These are phyloP conservation scores for Phytophthora hybrid DNA, from an alignment of 352 stramenopile species.

Conservation along the genomic window DNA sequence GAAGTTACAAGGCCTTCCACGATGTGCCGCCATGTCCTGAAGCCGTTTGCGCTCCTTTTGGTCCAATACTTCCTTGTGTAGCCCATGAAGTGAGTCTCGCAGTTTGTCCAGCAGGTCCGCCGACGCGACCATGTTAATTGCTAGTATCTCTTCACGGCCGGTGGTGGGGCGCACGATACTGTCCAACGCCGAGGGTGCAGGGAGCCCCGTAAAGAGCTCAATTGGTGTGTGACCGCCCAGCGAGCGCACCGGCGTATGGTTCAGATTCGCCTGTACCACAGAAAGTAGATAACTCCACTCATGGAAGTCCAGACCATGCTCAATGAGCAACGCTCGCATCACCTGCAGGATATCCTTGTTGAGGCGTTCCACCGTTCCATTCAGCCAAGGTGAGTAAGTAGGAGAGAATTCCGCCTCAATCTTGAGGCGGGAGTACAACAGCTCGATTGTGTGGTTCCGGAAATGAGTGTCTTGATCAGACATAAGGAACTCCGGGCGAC, in stretches of 20 bases:
- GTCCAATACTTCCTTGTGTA: conserved; percentile 19
- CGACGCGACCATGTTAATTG: background rate
- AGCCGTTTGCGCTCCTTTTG: conserved; percentile 7
- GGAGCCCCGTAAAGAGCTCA: background rate
- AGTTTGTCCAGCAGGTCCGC: conserved; percentile 6
- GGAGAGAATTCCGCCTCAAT: background rate
- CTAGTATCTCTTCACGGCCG: background rate
- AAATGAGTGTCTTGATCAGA: background rate
- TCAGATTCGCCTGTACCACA: background rate
- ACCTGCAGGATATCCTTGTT: background rate
- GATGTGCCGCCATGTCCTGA: conserved; percentile 11
- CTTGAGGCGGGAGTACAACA: background rate
- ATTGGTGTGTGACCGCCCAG: background rate
- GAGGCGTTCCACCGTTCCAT: background rate
- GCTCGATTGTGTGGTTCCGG: background rate
- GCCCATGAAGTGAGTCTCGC: conserved; percentile 6
- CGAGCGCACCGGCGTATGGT: background rate
- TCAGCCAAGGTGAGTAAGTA: background rate
- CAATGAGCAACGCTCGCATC: background rate
- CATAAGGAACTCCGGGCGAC: background rate
- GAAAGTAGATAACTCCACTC: background rate
- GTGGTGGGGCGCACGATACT: background rate
- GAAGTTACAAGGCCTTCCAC: background rate
- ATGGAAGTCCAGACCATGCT: background rate
- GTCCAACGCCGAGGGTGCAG: background rate